Evolutionary conservation across 805 yeast genomes (phyloP).

Genomic region (Candida glaebosa): DNA sequence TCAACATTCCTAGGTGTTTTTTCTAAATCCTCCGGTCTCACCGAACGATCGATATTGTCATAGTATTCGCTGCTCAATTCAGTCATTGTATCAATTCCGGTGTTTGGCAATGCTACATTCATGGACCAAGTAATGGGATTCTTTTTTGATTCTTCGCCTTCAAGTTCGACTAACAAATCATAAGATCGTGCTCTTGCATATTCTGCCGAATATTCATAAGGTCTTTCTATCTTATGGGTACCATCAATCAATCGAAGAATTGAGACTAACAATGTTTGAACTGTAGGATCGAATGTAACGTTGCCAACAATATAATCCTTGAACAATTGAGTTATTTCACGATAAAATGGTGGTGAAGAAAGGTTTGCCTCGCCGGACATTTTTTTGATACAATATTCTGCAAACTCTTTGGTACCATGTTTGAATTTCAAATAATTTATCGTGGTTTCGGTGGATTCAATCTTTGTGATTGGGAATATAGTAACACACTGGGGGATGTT

Average conservation of each 20-base stretch:
- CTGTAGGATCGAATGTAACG: slow-evolving; percentile 38
- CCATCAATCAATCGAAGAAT: slow-evolving; percentile 28
- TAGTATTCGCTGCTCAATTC: slow-evolving; percentile 43
- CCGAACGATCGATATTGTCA: slow-evolving; percentile 20
- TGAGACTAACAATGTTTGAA: slow-evolving; percentile 45
- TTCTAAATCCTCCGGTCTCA: slow-evolving; percentile 1
- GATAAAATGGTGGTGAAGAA: slow-evolving; percentile 16
- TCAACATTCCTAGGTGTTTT: not conserved
- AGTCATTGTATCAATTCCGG: slow-evolving; percentile 39
- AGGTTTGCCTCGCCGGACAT: slow-evolving; percentile 6
- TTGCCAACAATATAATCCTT: slow-evolving; percentile 58
- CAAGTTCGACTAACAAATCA: slow-evolving; percentile 37
- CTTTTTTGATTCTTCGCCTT: slow-evolving; percentile 22
- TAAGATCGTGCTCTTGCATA: slow-evolving; percentile 54
- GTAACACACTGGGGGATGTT: slow-evolving; percentile 32
- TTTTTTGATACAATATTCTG: slow-evolving; percentile 15
- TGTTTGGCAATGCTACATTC: slow-evolving; percentile 42
- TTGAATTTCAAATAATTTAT: slow-evolving; percentile 19
- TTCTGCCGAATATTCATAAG: slow-evolving; percentile 26
- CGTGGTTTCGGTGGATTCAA: slow-evolving; percentile 11
- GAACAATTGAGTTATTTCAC: slow-evolving; percentile 43
- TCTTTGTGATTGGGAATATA: slow-evolving; percentile 24
- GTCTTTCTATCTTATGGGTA: not conserved
- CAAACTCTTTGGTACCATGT: slow-evolving; percentile 18
- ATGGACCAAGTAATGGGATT: slow-evolving; percentile 56